Evolutionary conservation across 1,284 basidiomycete species (phyloP).

Genomic region (Malassezia obtusa): DNA sequence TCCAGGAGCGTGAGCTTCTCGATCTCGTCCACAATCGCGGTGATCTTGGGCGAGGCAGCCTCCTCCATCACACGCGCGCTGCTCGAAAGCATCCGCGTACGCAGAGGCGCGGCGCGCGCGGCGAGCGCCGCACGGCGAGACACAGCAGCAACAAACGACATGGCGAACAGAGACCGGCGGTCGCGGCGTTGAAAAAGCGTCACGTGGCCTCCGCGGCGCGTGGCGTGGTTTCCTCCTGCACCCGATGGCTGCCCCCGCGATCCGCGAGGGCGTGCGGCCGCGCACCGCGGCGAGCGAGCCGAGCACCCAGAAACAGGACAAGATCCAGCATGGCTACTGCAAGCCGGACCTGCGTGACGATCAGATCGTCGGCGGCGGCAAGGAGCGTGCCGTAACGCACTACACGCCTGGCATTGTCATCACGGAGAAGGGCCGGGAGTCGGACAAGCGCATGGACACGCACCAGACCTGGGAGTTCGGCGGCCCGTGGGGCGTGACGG

Average conservation of each 20-base stretch:
- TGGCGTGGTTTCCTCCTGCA: background rate
- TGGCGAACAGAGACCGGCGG: background rate
- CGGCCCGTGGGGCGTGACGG: slow-evolving; percentile 77
- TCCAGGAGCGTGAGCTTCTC: slow-evolving; percentile 81
- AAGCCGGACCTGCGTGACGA: slow-evolving; percentile 39
- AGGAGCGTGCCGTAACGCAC: slow-evolving; percentile 33
- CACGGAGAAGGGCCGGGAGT: slow-evolving; percentile 37
- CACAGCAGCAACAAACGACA: slow-evolving; percentile 4
- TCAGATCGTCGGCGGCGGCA: slow-evolving; percentile 43
- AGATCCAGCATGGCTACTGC: slow-evolving; percentile 32
- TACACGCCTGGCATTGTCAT: slow-evolving; percentile 45
- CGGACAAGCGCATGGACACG: slow-evolving; percentile 43
- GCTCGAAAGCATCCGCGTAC: slow-evolving; percentile 3
- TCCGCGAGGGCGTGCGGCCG: slow-evolving; percentile 9
- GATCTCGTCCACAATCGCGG: slow-evolving; percentile 83
- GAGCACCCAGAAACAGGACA: background rate
- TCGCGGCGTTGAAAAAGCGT: background rate
- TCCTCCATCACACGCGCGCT: slow-evolving; percentile 8
- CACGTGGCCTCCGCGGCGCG: slow-evolving; percentile 7
- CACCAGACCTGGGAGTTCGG: slow-evolving; percentile 65
- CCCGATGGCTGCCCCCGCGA: slow-evolving; percentile 10
- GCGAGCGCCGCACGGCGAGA: slow-evolving; percentile 11
- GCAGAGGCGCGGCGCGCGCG: background rate
- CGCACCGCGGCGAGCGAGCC: background rate
- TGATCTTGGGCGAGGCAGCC: slow-evolving; percentile 56